phyloP scores from a whole-genome alignment of 345 rosid genomes.

The Syzygium oleosum region DNA sequence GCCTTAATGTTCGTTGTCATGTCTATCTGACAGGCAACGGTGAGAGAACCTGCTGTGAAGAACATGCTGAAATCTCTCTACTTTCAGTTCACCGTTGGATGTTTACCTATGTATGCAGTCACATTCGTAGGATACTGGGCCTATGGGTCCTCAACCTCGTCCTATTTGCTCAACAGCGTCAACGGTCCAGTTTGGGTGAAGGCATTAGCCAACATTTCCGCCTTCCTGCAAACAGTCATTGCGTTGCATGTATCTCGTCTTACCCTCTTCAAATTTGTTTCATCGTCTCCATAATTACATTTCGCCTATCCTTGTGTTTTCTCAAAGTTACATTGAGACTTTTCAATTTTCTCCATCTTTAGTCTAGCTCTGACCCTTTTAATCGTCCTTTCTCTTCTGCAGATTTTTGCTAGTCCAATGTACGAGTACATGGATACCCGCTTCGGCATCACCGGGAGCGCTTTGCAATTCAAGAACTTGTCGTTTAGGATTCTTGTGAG shows the following conservation, averaged over 20 bases:
- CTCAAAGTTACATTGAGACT: neutral
- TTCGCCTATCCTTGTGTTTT: neutral
- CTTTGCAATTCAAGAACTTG: slow-evolving; percentile 42
- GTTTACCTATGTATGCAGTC: slow-evolving; percentile 63
- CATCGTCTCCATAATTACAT: neutral
- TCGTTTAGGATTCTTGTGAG: slow-evolving; percentile 53
- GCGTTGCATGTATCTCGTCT: slow-evolving; percentile 56
- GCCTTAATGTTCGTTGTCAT: neutral
- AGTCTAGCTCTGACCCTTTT: neutral
- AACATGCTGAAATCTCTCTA: slow-evolving; percentile 87
- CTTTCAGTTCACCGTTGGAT: slow-evolving; percentile 73
- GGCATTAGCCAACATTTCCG: slow-evolving; percentile 62
- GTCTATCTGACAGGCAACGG: slow-evolving; percentile 31
- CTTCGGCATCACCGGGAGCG: slow-evolving; percentile 64
- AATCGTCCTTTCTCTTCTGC: neutral
- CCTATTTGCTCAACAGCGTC: slow-evolving; percentile 63
- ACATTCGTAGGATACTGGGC: slow-evolving; percentile 91
- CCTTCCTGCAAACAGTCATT: slow-evolving; percentile 81
- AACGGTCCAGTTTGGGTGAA: slow-evolving; percentile 82
- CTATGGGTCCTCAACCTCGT: slow-evolving; percentile 64
- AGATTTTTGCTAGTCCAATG: slow-evolving; percentile 95
- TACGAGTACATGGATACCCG: slow-evolving; percentile 85
- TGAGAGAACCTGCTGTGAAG: slow-evolving; percentile 62
- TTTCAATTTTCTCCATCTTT: neutral
- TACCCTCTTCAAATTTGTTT: neutral